phyloP scores from a whole-genome alignment of 1,139 yeast species.

The Debaryomyces coudertii region DNA sequence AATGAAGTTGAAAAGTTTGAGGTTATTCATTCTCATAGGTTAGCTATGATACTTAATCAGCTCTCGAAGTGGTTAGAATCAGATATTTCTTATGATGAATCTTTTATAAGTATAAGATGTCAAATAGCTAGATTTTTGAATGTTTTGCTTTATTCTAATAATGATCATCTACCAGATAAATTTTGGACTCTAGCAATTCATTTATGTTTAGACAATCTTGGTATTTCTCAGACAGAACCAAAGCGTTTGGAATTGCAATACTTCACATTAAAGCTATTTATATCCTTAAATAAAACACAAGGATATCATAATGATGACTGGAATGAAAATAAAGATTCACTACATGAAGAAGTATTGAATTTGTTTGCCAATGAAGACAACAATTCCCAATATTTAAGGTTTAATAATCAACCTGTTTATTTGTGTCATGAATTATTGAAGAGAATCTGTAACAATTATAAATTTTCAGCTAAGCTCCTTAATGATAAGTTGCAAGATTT shows the following conservation, averaged over 20 bases:
- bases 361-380: constrained; percentile 33
- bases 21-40: constrained; percentile 55
- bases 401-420: constrained; percentile 33
- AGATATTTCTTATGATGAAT: constrained; percentile 60
- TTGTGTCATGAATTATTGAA: constrained; percentile 39
- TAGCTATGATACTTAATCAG: constrained; percentile 59
- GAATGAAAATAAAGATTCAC: constrained; percentile 26
- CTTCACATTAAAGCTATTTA: constrained; percentile 49
- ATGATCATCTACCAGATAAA: constrained; percentile 32
- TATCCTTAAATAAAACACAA: constrained; percentile 28
- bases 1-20: constrained; percentile 20
- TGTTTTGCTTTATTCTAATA: constrained; percentile 26
- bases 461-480: constrained; percentile 19
- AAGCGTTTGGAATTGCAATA: constrained; percentile 47
- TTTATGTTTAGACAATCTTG: constrained; percentile 55
- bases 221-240: constrained; percentile 44
- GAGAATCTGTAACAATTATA: constrained; percentile 26
- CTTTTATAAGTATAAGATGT: constrained; percentile 54
- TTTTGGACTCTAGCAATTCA: constrained; percentile 38
- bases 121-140: constrained; percentile 53
- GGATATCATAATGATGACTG: constrained; percentile 28
- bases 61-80: constrained; percentile 62
- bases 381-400: constrained; percentile 17
- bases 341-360: constrained; percentile 44
- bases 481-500: constrained; percentile 22